Conservation (phyloP, 108 stramenopile genomes). For the Heterococcus sp. region DNA sequence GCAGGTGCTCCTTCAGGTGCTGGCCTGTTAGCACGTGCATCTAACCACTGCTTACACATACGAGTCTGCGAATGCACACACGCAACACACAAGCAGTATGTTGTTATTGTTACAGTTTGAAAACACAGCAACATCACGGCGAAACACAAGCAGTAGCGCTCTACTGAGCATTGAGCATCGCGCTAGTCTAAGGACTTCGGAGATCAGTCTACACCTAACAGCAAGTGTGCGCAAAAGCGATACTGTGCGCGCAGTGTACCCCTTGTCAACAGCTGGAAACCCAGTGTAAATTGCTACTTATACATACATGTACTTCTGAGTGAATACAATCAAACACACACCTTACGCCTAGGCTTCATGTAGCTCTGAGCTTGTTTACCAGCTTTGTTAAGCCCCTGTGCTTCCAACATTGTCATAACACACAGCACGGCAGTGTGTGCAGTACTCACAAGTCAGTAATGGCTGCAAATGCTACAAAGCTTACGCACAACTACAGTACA, state of each 20-base stretch:
- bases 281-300: not conserved
- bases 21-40: conserved; percentile 28
- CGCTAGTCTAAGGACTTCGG: not conserved
- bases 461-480: no score
- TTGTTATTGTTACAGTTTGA: no score
- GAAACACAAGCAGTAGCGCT: not conserved
- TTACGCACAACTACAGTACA: no score
- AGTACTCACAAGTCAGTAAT: no score
- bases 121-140: no score
- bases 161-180: not conserved
- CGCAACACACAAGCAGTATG: no score
- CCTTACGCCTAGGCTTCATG: conserved; percentile 62
- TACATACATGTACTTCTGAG: not conserved
- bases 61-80: conserved; percentile 11
- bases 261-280: not conserved
- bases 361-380: conserved; percentile 60
- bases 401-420: no score
- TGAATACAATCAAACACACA: not conserved
- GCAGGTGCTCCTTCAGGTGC: conserved; percentile 35
- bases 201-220: not conserved
- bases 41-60: conserved; percentile 47
- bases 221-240: not conserved
- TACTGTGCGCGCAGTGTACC: not conserved
- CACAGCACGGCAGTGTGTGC: no score
- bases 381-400: conserved; percentile 59